Percentiles rank a stretch among this genome's conserved stretches.
These are phyloP conservation scores for Malania oleifera DNA, from an alignment of 164 flowering plant genomes.

Conservation along the genomic window DNA sequence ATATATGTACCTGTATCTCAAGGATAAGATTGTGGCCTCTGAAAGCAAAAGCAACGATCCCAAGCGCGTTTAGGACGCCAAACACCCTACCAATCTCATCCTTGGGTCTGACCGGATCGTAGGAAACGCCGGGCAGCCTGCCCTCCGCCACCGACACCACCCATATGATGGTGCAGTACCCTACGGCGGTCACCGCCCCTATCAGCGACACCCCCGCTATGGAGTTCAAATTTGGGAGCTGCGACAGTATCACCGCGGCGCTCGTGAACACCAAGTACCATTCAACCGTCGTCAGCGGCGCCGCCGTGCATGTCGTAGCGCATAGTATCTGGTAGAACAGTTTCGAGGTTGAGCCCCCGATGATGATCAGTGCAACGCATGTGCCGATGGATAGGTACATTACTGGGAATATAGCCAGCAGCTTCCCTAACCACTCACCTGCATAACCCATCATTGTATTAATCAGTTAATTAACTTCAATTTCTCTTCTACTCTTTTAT, in stretches of 20 bases:
- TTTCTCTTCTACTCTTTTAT: no score
- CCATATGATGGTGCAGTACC: constrained; percentile 8
- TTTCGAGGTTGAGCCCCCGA: not conserved
- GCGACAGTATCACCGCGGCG: not conserved
- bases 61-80: constrained; percentile 18
- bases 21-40: constrained; percentile 28
- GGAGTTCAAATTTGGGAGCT: constrained; percentile 13
- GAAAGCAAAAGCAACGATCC: constrained; percentile 27
- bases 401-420: not conserved
- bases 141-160: constrained; percentile 1
- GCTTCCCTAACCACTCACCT: not conserved
- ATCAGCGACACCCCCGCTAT: constrained; percentile 6
- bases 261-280: constrained; percentile 13
- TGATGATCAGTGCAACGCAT: not conserved
- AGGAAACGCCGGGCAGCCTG: constrained; percentile 2
- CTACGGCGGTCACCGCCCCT: constrained; percentile 6
- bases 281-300: not conserved
- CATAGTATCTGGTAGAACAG: not conserved
- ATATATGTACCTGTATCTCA: constrained; percentile 30
- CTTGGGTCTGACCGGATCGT: not conserved
- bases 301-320: not conserved
- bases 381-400: constrained; percentile 1
- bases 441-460: not conserved
- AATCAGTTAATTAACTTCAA: no score
- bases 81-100: constrained; percentile 5